phyloP scores from a whole-genome alignment of 768 basidiomycete species.

The Sarcomyxa edulis region DNA sequence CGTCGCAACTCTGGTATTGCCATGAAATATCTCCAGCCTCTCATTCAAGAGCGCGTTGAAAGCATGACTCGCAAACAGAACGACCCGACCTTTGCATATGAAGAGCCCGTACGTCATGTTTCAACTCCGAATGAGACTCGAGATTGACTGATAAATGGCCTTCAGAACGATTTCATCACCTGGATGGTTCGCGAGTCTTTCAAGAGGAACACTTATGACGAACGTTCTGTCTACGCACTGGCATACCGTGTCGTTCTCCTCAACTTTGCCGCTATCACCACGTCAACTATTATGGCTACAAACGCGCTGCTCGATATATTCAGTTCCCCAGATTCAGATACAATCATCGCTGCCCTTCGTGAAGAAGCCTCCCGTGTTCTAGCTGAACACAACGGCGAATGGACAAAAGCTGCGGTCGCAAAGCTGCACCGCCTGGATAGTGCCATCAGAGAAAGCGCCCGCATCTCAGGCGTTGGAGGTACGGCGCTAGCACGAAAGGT shows the following conservation, averaged over 20 bases:
- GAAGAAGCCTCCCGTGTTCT: conserved; percentile 30
- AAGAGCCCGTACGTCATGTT: too few species aligned
- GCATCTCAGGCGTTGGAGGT: too few species aligned
- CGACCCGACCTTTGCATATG: conserved; percentile 2
- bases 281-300: conserved; percentile 17
- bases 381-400: conserved; percentile 18
- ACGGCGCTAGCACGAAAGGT: too few species aligned
- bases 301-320: too few species aligned
- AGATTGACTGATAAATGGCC: background rate
- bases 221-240: conserved; percentile 17
- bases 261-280: conserved; percentile 35
- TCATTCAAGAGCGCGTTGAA: conserved; percentile 3
- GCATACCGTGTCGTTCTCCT: conserved; percentile 23
- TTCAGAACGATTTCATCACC: conserved; percentile 34
- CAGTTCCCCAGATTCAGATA: too few species aligned
- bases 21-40: conserved; percentile 9
- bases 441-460: conserved; percentile 30
- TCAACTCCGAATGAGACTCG: background rate
- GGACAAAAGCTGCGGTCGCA: conserved; percentile 22
- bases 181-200: conserved; percentile 34
- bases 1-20: too few species aligned
- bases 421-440: conserved; percentile 32
- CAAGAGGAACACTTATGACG: conserved; percentile 15
- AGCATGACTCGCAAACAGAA: background rate
- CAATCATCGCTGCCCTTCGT: conserved; percentile 21